Percentiles rank a stretch among this genome's conserved stretches.
These are phyloP conservation scores for Fusarium udum DNA, from an alignment of 2,329 filamentous ascomycete species.

Conservation along the genomic window DNA sequence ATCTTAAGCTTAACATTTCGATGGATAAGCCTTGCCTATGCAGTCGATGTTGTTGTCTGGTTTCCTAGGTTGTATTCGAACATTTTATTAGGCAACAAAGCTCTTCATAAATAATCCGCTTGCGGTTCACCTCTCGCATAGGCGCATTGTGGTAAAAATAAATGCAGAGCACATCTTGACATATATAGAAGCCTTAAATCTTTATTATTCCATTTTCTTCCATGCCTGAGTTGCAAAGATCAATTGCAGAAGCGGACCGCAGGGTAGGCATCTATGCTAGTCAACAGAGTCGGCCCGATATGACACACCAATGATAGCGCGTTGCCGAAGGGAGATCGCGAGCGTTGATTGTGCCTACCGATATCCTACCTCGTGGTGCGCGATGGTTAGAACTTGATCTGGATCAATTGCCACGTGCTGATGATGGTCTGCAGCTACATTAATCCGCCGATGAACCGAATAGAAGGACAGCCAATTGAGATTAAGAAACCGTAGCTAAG, in stretches of 20 bases:
- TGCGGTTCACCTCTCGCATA: not conserved
- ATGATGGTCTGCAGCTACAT: not conserved
- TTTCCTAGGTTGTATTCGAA: rapidly evolving
- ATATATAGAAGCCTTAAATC: not conserved
- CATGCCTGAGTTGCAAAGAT: not conserved
- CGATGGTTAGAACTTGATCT: not conserved
- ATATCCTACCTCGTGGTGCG: not conserved
- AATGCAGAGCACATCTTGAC: not conserved
- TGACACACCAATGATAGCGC: not conserved
- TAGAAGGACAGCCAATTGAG: not conserved
- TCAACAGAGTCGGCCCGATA: not conserved
- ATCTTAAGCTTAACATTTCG: too few relatives aligned
- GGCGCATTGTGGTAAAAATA: rapidly evolving
- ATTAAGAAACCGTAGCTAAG: not conserved
- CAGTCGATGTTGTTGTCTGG: rapidly evolving
- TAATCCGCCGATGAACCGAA: not conserved
- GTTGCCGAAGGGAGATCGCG: rapidly evolving
- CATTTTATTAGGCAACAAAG: too few relatives aligned
- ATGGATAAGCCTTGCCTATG: rapidly evolving
- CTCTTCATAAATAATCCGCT: too few relatives aligned
- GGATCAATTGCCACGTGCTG: not conserved
- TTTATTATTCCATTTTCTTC: not conserved
- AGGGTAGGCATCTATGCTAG: not conserved
- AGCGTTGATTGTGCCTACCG: not conserved
- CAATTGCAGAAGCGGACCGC: not conserved